Conservation (phyloP, 106 monocot genomes). For the Phalaenopsis aphrodite region DNA sequence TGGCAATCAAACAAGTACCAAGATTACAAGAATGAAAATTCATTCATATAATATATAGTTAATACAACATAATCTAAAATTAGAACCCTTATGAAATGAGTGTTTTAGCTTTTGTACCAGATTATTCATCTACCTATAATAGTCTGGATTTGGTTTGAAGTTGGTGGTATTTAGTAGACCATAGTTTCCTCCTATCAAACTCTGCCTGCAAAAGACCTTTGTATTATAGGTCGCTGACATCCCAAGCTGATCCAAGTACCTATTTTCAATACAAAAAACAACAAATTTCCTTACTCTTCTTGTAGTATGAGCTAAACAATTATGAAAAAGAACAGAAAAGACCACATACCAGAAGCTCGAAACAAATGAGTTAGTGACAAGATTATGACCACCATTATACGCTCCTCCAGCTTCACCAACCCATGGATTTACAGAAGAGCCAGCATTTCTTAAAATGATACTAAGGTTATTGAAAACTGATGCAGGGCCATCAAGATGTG, state of each 20-base stretch:
- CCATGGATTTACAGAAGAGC: constrained; percentile 58
- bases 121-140: constrained; percentile 52
- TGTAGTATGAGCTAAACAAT: too few species aligned
- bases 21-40: too few species aligned
- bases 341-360: constrained; percentile 41
- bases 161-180: constrained; percentile 69
- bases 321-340: not conserved
- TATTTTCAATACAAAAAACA: constrained; percentile 3
- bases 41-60: too few species aligned
- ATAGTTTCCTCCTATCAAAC: constrained; percentile 80
- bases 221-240: constrained; percentile 78
- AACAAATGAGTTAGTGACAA: constrained; percentile 71
- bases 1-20: too few species aligned
- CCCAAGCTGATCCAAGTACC: constrained; percentile 87
- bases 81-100: too few species aligned
- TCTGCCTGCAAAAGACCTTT: constrained; percentile 76
- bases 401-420: constrained; percentile 90
- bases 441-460: constrained; percentile 34
- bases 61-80: too few species aligned
- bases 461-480: constrained; percentile 52
- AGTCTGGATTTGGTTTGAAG: constrained; percentile 80
- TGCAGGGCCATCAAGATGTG: constrained; percentile 54
- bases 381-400: constrained; percentile 78
- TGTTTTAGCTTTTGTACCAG: too few species aligned
- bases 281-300: not conserved